Evolutionary conservation across 2,329 filamentous ascomycete genomes (phyloP).

Genomic region (Ascochyta pisi): DNA sequence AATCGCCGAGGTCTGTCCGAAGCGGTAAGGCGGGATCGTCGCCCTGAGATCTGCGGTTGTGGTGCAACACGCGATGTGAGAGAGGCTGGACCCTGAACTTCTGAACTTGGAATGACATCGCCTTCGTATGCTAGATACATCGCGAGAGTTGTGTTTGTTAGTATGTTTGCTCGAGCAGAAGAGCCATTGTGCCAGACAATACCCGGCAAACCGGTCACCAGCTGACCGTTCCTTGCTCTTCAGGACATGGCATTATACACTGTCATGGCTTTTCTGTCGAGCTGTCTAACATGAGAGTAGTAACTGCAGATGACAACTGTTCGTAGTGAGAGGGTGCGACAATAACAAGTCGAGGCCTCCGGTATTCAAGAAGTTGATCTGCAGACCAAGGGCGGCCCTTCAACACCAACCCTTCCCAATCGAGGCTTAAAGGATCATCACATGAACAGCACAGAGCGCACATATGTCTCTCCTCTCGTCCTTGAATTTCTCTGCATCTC

Average conservation of each 20-base stretch:
- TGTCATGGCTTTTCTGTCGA: not conserved
- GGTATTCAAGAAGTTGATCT: not conserved
- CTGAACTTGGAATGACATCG: not conserved
- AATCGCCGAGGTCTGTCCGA: slow-evolving; percentile 15
- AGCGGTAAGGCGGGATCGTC: slow-evolving; percentile 8
- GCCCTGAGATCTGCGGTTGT: slow-evolving; percentile 9
- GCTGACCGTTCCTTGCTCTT: not conserved
- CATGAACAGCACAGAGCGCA: not conserved
- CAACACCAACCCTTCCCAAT: not conserved
- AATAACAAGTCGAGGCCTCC: not conserved
- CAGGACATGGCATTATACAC: not conserved
- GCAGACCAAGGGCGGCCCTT: slow-evolving; percentile 2
- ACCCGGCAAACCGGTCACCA: not conserved
- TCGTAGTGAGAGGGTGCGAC: not conserved
- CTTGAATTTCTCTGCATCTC: slow-evolving; percentile 10
- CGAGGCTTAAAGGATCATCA: not conserved
- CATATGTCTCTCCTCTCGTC: not conserved
- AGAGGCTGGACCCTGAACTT: not conserved
- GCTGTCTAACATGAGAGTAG: not conserved
- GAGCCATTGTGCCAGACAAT: not conserved
- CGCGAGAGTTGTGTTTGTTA: not conserved
- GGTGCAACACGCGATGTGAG: slow-evolving; percentile 14
- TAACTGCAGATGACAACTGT: not conserved
- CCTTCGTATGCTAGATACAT: not conserved
- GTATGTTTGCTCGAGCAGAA: not conserved